A percentile compares a stretch with the other conserved stretches of the same genome.
phyloP scores from a whole-genome alignment of 1,139 yeast species.

The Blastobotrys serpentis region DNA sequence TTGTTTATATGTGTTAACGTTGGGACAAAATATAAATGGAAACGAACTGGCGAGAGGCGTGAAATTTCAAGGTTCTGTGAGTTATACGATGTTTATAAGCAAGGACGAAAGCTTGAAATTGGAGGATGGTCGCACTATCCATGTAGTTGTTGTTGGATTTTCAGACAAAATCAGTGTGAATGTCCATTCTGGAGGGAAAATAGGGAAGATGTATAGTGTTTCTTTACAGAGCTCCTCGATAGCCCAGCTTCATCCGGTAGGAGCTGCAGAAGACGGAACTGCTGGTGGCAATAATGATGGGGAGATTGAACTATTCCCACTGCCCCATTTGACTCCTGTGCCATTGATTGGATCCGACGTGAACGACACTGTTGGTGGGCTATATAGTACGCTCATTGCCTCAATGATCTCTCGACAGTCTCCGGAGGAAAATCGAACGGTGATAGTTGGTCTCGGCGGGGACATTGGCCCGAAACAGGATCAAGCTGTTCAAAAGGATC shows the following conservation, averaged over 20 bases:
- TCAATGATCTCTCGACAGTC: constrained; percentile 38
- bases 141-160: constrained; percentile 36
- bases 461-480: constrained; percentile 34
- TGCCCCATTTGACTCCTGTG: constrained; percentile 38
- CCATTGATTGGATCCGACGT: constrained; percentile 37
- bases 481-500: constrained; percentile 26
- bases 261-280: constrained; percentile 5
- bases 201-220: constrained; percentile 35
- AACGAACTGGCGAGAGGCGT: no score
- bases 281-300: constrained; percentile 14
- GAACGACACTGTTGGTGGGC: constrained; percentile 32
- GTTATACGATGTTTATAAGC: constrained; percentile 6
- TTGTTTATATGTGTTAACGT: not conserved
- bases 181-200: constrained; percentile 36
- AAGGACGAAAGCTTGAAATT: constrained; percentile 11
- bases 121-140: constrained; percentile 28
- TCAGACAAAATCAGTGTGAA: constrained; percentile 38
- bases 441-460: constrained; percentile 40
- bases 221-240: constrained; percentile 29
- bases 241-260: constrained; percentile 16
- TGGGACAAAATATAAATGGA: not conserved
- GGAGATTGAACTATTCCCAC: constrained; percentile 31
- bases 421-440: constrained; percentile 38
- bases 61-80: no score
- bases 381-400: constrained; percentile 41